phyloP scores from a whole-genome alignment of 495 filamentous ascomycete genomes.

The Bathelium albidoporum region DNA sequence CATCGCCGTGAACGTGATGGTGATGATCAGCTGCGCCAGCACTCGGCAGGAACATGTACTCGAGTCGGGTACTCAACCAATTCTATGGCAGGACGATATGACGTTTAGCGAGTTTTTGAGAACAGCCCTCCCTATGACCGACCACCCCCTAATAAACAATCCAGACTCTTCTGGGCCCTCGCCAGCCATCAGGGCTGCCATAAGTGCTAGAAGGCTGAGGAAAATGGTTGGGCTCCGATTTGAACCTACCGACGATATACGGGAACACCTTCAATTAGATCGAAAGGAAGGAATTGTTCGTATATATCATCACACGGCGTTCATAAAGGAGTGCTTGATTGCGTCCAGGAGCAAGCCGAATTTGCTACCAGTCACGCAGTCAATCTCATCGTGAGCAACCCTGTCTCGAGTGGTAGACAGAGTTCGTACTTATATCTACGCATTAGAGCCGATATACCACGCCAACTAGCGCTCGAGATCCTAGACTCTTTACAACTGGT shows the following conservation, averaged over 20 bases:
- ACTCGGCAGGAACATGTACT: conserved; percentile 17
- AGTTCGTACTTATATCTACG: background rate
- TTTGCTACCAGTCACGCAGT: background rate
- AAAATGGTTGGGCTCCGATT: conserved; percentile 26
- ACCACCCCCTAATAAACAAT: conserved; percentile 25
- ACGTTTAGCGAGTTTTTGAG: conserved; percentile 20
- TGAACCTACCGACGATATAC: conserved; percentile 27
- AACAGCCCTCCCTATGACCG: conserved; percentile 22
- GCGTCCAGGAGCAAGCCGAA: conserved; percentile 18
- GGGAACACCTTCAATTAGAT: conserved; percentile 28
- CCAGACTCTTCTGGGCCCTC: conserved; percentile 8
- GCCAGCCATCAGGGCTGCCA: conserved; percentile 17
- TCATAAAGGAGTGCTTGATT: conserved; percentile 29
- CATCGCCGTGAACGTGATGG: conserved; percentile 27
- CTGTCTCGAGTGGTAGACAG: background rate
- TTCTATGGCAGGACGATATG: conserved; percentile 20
- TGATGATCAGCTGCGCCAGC: conserved; percentile 28
- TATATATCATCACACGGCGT: conserved; percentile 27
- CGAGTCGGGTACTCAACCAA: conserved; percentile 18
- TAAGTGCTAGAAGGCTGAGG: conserved; percentile 28
- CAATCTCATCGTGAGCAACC: background rate
- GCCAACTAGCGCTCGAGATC: conserved; percentile 27
- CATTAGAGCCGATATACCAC: conserved; percentile 23
- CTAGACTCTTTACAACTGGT: conserved; percentile 32
- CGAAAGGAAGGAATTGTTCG: conserved; percentile 22